Evolutionary conservation across 306 rosid genomes (phyloP).

Genomic region (Gleditsia sinensis): DNA sequence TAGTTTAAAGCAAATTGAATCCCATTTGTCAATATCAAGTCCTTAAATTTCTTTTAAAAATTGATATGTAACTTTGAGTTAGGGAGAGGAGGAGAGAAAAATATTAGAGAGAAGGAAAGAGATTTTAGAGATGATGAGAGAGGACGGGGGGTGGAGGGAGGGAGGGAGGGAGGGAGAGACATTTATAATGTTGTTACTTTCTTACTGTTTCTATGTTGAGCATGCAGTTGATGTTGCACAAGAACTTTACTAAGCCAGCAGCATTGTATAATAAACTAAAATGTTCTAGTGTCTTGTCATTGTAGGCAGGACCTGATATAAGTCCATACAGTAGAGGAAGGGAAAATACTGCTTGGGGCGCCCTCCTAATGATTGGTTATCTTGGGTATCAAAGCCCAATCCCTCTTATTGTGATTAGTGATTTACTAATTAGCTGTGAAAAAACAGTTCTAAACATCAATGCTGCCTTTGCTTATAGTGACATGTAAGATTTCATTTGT

Average conservation of each 20-base stretch:
- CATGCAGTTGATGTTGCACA: slow-evolving; percentile 27
- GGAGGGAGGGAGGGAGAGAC: background rate
- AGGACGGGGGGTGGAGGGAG: too few relatives aligned
- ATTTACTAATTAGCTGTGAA: background rate
- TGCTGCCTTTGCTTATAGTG: slow-evolving; percentile 26
- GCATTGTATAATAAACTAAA: slow-evolving; percentile 31
- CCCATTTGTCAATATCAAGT: slow-evolving; percentile 10
- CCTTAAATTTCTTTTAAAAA: background rate
- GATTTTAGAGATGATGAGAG: too few relatives aligned
- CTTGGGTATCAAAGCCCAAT: slow-evolving; percentile 74
- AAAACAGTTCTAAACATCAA: slow-evolving; percentile 25
- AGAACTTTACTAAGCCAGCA: background rate
- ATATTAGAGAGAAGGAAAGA: too few relatives aligned
- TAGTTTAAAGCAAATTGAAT: slow-evolving; percentile 20
- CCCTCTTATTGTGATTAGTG: slow-evolving; percentile 27
- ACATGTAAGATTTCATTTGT: slow-evolving; percentile 10
- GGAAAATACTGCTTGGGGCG: slow-evolving; percentile 95
- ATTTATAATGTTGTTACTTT: background rate
- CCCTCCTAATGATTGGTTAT: slow-evolving; percentile 87
- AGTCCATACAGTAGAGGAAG: slow-evolving; percentile 85
- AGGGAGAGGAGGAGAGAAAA: background rate
- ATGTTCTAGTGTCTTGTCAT: slow-evolving; percentile 30
- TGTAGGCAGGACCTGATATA: slow-evolving; percentile 84
- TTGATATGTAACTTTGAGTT: background rate
- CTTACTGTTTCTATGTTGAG: slow-evolving; percentile 19